phyloP scores from a whole-genome alignment of 2,329 filamentous ascomycete genomes.

The Colletotrichum aenigma region DNA sequence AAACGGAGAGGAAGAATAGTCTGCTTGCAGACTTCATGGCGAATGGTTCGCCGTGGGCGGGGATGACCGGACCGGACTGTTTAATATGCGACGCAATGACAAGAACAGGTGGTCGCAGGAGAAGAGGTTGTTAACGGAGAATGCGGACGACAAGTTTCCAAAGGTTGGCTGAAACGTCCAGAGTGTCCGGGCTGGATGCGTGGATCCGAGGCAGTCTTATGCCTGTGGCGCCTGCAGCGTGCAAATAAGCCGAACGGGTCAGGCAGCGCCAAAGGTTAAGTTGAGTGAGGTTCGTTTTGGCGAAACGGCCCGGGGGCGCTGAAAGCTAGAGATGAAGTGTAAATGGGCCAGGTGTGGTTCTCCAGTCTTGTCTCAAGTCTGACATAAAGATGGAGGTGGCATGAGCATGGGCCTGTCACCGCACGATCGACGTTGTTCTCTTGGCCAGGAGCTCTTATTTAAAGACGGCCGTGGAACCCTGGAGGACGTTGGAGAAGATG shows the following conservation, averaged over 20 bases:
- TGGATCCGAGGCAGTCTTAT: background rate
- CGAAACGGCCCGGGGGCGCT: constrained; percentile 9
- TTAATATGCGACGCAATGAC: background rate
- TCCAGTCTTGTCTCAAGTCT: constrained; percentile 5
- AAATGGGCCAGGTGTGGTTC: background rate
- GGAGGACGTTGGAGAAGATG: background rate
- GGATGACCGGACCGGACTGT: background rate
- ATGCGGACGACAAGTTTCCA: constrained; percentile 11
- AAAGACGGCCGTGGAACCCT: background rate
- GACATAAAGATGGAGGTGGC: background rate
- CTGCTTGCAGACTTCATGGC: constrained; percentile 58
- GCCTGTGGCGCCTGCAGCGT: background rate
- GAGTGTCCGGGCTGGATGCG: background rate
- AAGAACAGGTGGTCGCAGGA: background rate
- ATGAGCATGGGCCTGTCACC: background rate
- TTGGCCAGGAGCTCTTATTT: background rate
- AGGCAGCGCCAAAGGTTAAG: background rate
- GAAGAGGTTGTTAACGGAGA: background rate
- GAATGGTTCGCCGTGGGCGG: background rate
- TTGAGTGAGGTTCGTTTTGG: constrained; percentile 9
- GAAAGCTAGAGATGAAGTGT: constrained; percentile 3
- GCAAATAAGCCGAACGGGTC: background rate
- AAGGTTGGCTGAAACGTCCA: constrained; percentile 13
- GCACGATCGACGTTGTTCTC: background rate
- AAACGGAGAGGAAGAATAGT: constrained; percentile 60